A percentile compares a stretch with the other conserved stretches of the same genome.
Evolutionary conservation across 192 early-diverging fungal genomes (phyloP).

Genomic region (Entomortierella chlamydospora): DNA sequence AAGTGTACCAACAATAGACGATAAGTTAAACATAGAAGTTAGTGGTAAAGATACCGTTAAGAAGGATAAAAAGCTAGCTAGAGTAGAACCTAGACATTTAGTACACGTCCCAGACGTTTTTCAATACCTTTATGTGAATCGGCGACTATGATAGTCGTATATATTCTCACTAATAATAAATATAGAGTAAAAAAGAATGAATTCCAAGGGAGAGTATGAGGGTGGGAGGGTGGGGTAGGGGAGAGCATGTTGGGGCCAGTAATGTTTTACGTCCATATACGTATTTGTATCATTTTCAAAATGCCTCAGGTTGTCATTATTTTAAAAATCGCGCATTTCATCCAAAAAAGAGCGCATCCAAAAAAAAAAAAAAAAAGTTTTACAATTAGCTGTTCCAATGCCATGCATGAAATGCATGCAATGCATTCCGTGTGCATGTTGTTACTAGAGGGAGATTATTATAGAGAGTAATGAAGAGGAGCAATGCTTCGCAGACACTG

Average conservation of each 20-base stretch:
- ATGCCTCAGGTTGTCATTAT: background rate
- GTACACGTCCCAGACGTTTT: conserved; percentile 37
- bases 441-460: too few relatives aligned
- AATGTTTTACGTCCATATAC: too few relatives aligned
- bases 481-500: too few relatives aligned
- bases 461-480: too few relatives aligned
- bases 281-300: background rate
- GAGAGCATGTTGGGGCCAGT: too few relatives aligned
- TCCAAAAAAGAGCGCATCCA: background rate
- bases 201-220: too few relatives aligned
- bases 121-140: conserved; percentile 29
- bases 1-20: background rate
- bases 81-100: background rate
- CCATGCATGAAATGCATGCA: background rate
- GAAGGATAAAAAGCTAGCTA: background rate
- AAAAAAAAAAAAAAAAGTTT: background rate
- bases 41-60: too few relatives aligned
- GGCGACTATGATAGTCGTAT: background rate
- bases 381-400: background rate
- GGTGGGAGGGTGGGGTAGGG: too few relatives aligned
- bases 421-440: too few relatives aligned
- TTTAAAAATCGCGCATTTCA: too few relatives aligned
- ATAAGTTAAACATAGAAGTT: too few relatives aligned
- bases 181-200: too few relatives aligned
- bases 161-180: background rate